Conservation (phyloP, 2,329 filamentous ascomycete genomes). For the Xylariaceae sp. region DNA sequence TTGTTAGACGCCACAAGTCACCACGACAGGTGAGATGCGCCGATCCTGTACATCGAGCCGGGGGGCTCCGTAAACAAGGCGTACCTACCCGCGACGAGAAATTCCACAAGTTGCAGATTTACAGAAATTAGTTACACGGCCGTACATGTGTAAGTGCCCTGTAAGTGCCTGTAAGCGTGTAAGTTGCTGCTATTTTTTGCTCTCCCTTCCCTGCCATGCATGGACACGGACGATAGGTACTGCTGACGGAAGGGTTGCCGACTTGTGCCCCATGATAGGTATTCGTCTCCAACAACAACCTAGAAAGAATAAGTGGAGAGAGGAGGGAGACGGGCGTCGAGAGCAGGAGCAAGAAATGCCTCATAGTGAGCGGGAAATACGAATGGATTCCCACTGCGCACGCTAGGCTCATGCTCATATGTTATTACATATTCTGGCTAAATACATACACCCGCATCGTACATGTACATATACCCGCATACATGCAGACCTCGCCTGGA, state of each 20-base stretch:
- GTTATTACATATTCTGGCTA: neutral
- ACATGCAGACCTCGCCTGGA: neutral
- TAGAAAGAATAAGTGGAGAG: neutral
- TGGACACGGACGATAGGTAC: constrained; percentile 14
- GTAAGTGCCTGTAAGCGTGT: neutral
- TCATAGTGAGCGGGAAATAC: constrained; percentile 10
- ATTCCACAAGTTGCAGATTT: neutral
- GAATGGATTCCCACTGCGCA: neutral
- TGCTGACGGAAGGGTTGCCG: constrained; percentile 19
- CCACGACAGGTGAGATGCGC: constrained; percentile 1
- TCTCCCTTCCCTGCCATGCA: constrained; percentile 7
- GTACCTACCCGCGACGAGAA: constrained; percentile 13
- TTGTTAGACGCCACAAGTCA: constrained; percentile 16
- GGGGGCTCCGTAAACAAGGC: constrained; percentile 21
- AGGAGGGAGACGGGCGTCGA: neutral
- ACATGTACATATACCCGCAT: neutral
- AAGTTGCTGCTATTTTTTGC: too few relatives aligned
- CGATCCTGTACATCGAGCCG: constrained; percentile 12
- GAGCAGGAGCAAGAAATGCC: constrained; percentile 17
- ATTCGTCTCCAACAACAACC: constrained; percentile 13
- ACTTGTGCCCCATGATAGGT: constrained; percentile 9
- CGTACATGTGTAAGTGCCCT: neutral
- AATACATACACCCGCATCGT: neutral
- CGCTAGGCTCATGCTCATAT: neutral
- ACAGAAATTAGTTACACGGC: too few relatives aligned